Evolutionary conservation across 768 basidiomycete species (phyloP), one percentile per base, ranked within the genome.

Genomic region (Pleurotus tuoliensis): DNA sequence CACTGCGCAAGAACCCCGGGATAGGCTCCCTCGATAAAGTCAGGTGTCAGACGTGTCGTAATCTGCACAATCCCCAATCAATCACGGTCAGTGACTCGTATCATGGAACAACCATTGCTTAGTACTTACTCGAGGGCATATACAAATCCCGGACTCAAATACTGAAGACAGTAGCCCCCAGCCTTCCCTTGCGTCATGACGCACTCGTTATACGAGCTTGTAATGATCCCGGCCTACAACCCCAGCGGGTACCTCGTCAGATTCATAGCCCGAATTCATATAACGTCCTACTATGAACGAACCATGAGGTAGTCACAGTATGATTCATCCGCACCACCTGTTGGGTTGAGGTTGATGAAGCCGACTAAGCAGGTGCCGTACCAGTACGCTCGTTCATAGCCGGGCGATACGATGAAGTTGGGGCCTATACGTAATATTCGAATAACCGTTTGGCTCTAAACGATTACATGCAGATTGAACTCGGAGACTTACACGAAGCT

Each of bases 271-370:
- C n/a, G 49, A 11, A 43, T 54, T 49, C n/a, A 15, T n/a, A 27
- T 22, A 27, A 15, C 6, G 47, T 22, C 15, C 22, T 15, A 15
- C 15, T 11, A 53, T 43, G 15, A 53, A 18, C 55, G 34, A 16
- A 59, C 58, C 15, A 59, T 50, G 18, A 59, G 58, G 27, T 56
- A 59, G 47, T 59, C 55, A 22, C 58, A 59, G 55, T 30, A 55
- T 8, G 58, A 59, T 27, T 56, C 46, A 15, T 47, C 47, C 6
- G 55, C 13, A 8, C 55, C 46, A n/a, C 54, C 54, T 18, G 46
- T 48, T 25, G 54, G 47, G 38, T 59, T 56, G 20, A 59, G 47
- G 25, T 59, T 59, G 24, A 49, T 49, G n/a, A 56, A 51, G 8
- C 58, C 58, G 13, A 49, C 54, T 5, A n/a, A n/a, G n/a, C n/a